phyloP scores from a whole-genome alignment of 345 rosid species.

The Rubroshorea leprosula region DNA sequence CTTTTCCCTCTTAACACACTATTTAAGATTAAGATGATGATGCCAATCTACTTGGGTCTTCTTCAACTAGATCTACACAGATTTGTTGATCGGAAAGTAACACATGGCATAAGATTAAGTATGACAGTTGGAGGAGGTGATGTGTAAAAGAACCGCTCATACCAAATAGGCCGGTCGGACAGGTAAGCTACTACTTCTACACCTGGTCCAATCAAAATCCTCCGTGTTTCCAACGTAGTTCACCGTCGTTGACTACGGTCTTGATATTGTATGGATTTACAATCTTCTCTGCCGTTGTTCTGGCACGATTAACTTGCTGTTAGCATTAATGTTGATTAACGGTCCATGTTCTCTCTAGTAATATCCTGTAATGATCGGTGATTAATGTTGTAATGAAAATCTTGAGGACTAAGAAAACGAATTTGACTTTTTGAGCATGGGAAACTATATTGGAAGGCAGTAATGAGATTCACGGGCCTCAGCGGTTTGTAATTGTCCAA shows the following conservation, averaged over 20 bases:
- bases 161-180: slow-evolving; percentile 13
- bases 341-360: no score
- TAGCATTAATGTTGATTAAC: no score
- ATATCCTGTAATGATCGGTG: no score
- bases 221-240: slow-evolving; percentile 22
- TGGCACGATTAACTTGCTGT: no score
- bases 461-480: slow-evolving; percentile 48
- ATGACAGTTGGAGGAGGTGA: slow-evolving; percentile 2
- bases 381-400: not conserved
- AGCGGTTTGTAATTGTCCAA: slow-evolving; percentile 22
- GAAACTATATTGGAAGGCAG: slow-evolving; percentile 14
- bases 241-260: no score
- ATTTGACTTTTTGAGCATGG: slow-evolving; percentile 8
- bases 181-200: slow-evolving; percentile 25
- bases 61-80: not conserved
- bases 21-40: no score
- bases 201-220: slow-evolving; percentile 20
- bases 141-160: not conserved
- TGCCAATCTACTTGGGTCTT: slow-evolving; percentile 1
- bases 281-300: no score
- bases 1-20: no score
- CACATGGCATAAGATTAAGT: slow-evolving; percentile 19
- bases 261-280: no score
- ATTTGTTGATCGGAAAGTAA: slow-evolving; percentile 6
- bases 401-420: slow-evolving; percentile 2